Base-by-base conservation (phyloP, 2,329 filamentous ascomycete genomes). In the Aspergillus brasiliensis region DNA sequence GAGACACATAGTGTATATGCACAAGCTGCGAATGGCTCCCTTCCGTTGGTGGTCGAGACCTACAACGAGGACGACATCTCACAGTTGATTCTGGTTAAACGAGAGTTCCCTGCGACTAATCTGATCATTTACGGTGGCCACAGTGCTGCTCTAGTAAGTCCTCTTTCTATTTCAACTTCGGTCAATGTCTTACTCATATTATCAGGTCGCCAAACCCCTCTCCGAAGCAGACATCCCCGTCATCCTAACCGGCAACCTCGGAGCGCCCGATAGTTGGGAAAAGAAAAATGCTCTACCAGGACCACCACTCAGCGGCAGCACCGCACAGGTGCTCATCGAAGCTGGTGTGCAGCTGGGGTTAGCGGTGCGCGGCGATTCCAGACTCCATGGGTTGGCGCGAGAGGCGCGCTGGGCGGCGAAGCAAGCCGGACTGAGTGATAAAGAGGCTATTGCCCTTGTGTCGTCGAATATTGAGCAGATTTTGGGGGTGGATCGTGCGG, bases 161-260 rank as follows among this genome's bases (percentile, higher is more conserved):
- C 8, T 6, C 8, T 10, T 10, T 13, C 2, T 7, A n/a, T 17
- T 4, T 6, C 17, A 3, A 7, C 10, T 4, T 8, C 40, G 3
- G 31, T 42, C 8, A 28, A 5, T 15, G 0, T 31, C 28, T 31
- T 13, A 23, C 17, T 2, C 4, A 2, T 25, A 13, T 0, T 10
- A 25, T 3, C 13, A 54, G 47, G 51, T 61, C 21, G 56, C 74
- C 68, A 79, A 17, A 86, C 85, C 0, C 25, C 71, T 81, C 3
- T 77, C 78, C 4, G 65, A 68, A 23, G 73, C 76, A n/a, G 66
- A 69, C 15, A 76, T 82, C 25, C 74, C 79, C 2, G 68, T 81
- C n/a, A 79, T 82, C 23, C 69, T 82, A 2, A 76, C 77, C n/a
- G 72, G 69, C 13, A 73, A 72, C 42, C 75, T 77, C 3, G 69